Evolutionary conservation across 1,284 basidiomycete genomes (phyloP), one percentile per base, ranked within the genome.

Genomic region (Porodaedalea pini): DNA sequence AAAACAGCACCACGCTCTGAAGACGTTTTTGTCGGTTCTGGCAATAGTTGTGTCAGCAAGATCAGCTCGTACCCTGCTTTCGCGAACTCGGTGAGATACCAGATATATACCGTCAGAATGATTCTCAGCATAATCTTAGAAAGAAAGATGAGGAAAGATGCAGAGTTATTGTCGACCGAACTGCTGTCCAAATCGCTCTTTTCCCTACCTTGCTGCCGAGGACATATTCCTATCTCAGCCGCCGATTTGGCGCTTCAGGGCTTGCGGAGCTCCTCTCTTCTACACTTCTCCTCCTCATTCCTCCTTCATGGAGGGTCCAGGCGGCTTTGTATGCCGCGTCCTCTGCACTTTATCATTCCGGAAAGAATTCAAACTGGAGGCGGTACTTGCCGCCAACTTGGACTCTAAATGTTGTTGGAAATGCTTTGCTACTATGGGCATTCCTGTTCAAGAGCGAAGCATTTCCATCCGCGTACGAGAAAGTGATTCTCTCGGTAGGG

Each of bases 401-500:
- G 61, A 58, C 56, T 13, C 37, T 62, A 11, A 54, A 60, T 29
- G 34, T 62, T 1, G 17, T 47, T 10, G 58, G 57, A 10, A 62
- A 62, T 37, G 54, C 61, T 6, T 55, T 48, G 51, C 31, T 62
- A 31, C 58, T 62, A 8, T 62, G 61, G 61, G 59, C 61, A 13
- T 62, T 60, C 32, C 36, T 62, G 7, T 62, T 62, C 44, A 32
- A 51, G n/a, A 59, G 58, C 39, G 34, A 60, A 15, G 40, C 37
- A 40, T 62, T 62, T 32, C 61, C 56, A 3, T 39, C 19, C 15
- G 50, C 51, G 10, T 60, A 62, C 31, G 59, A 56, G 15, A 53
- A 54, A n/a, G 41, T 62, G 3, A 62, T 62, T 17, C 27, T 60
- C 4, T 54, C 55, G n/a, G 61, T 62, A 36, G 6, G 56, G 51